Conservation (phyloP, 1,139 yeast species). For the Candida sanyaensis region DNA sequence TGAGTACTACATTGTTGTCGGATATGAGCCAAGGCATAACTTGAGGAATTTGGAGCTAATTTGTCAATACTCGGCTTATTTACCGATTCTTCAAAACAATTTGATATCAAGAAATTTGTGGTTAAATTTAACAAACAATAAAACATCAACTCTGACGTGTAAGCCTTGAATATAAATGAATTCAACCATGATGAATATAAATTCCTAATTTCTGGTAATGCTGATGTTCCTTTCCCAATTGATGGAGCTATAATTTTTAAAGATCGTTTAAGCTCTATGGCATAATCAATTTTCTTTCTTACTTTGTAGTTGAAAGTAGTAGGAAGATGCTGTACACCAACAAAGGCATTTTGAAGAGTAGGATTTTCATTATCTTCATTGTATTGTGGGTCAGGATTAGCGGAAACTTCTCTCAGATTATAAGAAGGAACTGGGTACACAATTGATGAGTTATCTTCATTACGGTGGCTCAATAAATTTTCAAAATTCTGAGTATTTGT, state of each 20-base stretch:
- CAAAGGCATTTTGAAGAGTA: background rate
- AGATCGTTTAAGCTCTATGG: constrained; percentile 14
- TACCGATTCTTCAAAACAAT: constrained; percentile 24
- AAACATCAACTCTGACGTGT: constrained; percentile 30
- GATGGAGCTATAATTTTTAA: constrained; percentile 19
- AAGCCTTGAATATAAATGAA: constrained; percentile 32
- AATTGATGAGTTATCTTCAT: constrained; percentile 35
- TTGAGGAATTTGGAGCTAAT: constrained; percentile 1
- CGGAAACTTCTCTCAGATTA: constrained; percentile 2
- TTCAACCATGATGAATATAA: constrained; percentile 38
- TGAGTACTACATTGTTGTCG: constrained; percentile 1
- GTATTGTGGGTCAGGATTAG: background rate
- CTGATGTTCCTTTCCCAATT: constrained; percentile 29
- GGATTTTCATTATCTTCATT: background rate
- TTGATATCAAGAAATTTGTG: constrained; percentile 42
- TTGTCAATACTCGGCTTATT: constrained; percentile 5
- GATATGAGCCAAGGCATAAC: constrained; percentile 5
- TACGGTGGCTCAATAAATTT: constrained; percentile 24
- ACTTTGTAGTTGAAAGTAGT: constrained; percentile 15
- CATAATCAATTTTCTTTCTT: constrained; percentile 19
- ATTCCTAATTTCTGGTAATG: constrained; percentile 30
- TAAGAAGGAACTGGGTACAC: constrained; percentile 30
- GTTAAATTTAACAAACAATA: constrained; percentile 42
- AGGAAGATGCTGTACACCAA: constrained; percentile 16
- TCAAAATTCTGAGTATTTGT: constrained; percentile 31